Evolutionary conservation across 2,329 filamentous ascomycete genomes (phyloP), one percentile per base, ranked within the genome.

Genomic region (Cercospora sp.): DNA sequence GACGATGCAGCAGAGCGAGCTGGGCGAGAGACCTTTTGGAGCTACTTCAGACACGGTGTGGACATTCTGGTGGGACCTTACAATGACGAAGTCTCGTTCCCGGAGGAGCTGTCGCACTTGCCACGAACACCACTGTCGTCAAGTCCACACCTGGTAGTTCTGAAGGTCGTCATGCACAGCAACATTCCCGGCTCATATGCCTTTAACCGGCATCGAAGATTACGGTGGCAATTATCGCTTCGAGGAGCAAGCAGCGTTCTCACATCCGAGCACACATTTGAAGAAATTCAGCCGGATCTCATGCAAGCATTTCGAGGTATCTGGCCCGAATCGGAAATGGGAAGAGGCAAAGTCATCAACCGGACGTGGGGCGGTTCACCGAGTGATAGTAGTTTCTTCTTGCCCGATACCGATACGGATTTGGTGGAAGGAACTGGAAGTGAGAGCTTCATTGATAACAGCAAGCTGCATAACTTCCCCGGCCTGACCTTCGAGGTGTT

Each of bases 171-270:
- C 18, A 85, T 99, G 1, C 95, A 99, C 78, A 93, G 91, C 53
- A 99, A 99, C 75, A 89, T 98, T 2, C 95, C 95, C 0, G 95
- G 95, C 0, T 97, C 93, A 1, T 98, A 97, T 78, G 92, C 94
- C 10, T 99, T 99, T 82, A 98, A 99, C 80, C 88, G 95, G 4
- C 93, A 98, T 79, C 89, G 94, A 18, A 88, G 95, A 69, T 93
- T 92, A 74, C 88, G 94, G 48, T 99, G 95, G 95, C 88, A 89
- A 62, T 80, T 87, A 48, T 78, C 81, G n/a, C 67, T 77, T 4
- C 77, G 83, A 77, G 80, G 33, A 72, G 82, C 4, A 77, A 80
- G 9, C 77, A 82, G 69, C 10, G 79, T 83, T 6, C 80, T 92
- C 61, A 88, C 86, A 69, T 96, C 93, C 0, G 95, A 98, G 80